Percentiles rank a stretch among this genome's conserved stretches.
phyloP scores from a whole-genome alignment of 352 stramenopile species.

The Hyphochytrium catenoides region DNA sequence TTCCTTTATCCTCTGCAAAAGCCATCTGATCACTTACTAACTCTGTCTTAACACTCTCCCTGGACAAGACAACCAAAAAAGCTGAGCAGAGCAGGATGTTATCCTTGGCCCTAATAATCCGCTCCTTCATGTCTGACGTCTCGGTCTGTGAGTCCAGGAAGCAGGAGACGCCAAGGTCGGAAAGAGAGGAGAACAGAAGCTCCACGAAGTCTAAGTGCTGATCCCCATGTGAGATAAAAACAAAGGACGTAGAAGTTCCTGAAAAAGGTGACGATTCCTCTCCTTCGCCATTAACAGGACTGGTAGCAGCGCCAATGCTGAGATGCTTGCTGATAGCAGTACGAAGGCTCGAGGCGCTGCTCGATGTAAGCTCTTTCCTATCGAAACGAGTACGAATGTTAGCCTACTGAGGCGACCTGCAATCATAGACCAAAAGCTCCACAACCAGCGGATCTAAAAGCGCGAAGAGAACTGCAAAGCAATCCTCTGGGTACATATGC shows the following conservation, averaged over 20 bases:
- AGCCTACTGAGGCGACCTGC: too few relatives aligned
- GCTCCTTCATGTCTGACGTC: constrained; percentile 27
- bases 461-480: background rate
- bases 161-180: constrained; percentile 22
- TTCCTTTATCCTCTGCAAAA: constrained; percentile 51
- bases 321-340: constrained; percentile 3
- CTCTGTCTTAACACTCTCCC: constrained; percentile 32
- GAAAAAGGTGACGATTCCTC: background rate
- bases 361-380: too few relatives aligned
- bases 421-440: background rate
- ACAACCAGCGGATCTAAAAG: background rate
- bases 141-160: constrained; percentile 22
- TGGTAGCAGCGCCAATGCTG: constrained; percentile 4
- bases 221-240: constrained; percentile 41
- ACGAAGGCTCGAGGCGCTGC: background rate
- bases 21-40: constrained; percentile 50
- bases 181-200: constrained; percentile 25
- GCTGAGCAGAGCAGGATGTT: constrained; percentile 42
- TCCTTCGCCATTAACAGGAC: background rate
- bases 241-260: constrained; percentile 16
- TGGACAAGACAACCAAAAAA: constrained; percentile 47
- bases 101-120: constrained; percentile 39
- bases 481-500: background rate
- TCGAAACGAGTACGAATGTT: too few relatives aligned
- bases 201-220: constrained; percentile 31